Conservation (phyloP, 2,329 filamentous ascomycete genomes). For the Scedosporium boydii region DNA sequence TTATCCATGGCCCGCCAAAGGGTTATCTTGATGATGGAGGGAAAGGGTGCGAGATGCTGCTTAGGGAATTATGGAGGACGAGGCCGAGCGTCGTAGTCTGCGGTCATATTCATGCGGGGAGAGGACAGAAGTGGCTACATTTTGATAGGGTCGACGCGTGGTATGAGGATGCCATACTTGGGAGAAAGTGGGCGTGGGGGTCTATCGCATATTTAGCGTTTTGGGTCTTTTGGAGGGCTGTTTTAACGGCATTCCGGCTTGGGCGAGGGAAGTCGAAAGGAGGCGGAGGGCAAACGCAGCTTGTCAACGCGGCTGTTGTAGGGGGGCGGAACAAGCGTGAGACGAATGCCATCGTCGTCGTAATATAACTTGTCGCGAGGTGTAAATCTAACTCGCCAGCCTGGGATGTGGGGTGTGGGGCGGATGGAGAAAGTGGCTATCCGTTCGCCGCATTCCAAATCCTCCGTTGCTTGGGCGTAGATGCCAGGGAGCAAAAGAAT, state of each 20-base stretch:
- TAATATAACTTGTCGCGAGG: too few relatives aligned
- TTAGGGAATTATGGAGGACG: not conserved
- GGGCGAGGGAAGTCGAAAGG: not conserved
- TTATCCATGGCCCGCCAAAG: conserved; percentile 28
- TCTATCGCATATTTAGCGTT: not conserved
- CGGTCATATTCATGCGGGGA: conserved; percentile 7
- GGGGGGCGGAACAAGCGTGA: not conserved
- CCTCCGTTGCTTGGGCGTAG: too few relatives aligned
- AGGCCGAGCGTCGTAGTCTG: conserved; percentile 6
- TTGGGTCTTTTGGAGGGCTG: not conserved
- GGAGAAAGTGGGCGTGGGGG: not conserved
- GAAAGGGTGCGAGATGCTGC: conserved; percentile 19
- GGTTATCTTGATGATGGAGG: conserved; percentile 24
- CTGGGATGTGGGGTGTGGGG: too few relatives aligned
- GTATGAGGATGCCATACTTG: not conserved
- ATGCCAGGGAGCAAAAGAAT: too few relatives aligned
- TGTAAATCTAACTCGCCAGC: too few relatives aligned
- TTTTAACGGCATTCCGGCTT: not conserved
- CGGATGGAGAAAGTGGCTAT: too few relatives aligned
- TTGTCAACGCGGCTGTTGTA: conserved; percentile 6
- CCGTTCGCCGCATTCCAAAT: too few relatives aligned
- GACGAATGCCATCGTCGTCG: not conserved
- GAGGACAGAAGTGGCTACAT: not conserved
- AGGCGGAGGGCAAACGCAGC: not conserved
- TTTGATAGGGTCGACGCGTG: not conserved